Conservation (phyloP, 345 rosid species). For the Eucalyptus pauciflora region DNA sequence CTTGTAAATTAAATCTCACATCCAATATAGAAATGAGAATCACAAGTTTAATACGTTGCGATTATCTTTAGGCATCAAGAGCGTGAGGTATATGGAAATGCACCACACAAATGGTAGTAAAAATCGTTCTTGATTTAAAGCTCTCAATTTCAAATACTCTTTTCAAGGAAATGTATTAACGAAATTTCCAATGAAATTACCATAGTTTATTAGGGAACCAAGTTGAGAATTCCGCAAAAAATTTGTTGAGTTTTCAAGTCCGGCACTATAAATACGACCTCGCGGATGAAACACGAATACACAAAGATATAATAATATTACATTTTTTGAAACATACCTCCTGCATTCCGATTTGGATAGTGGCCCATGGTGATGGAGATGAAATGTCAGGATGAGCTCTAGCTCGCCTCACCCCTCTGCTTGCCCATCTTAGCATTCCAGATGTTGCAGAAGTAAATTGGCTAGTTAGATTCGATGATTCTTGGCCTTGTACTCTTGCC, state of each 20-base stretch:
- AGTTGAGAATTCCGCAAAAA: neutral
- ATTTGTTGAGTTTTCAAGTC: no score
- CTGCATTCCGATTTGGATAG: no score
- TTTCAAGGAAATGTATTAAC: neutral
- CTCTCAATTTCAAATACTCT: neutral
- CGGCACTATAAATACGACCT: neutral
- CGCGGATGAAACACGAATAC: neutral
- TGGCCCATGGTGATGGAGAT: no score
- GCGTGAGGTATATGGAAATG: neutral
- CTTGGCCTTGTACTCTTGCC: no score
- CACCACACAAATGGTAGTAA: no score
- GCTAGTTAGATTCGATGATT: no score
- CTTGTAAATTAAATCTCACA: neutral
- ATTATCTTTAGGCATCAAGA: neutral
- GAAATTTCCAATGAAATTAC: neutral
- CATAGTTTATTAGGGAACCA: neutral
- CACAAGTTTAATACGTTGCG: neutral
- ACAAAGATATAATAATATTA: no score
- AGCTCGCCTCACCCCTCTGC: no score
- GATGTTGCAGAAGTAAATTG: no score
- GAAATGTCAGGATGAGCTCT: no score
- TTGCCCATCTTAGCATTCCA: no score
- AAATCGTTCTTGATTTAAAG: no score
- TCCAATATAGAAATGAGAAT: neutral
- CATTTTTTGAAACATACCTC: neutral